These are phyloP conservation scores for Alternaria burnsii DNA, from an alignment of 2,329 filamentous ascomycete species.

Conservation along the genomic window DNA sequence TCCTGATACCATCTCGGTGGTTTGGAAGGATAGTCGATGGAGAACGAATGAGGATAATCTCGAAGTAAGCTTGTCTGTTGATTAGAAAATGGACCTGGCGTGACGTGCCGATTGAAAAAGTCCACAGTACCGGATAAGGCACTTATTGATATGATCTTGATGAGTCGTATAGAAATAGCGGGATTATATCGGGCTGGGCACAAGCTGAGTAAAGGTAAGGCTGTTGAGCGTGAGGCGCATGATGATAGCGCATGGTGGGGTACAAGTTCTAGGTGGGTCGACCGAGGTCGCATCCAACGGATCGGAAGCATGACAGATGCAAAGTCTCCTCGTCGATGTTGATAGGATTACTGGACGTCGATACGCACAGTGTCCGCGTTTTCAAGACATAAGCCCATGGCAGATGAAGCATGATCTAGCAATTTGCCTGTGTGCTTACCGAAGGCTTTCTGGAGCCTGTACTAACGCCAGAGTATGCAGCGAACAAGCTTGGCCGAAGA, in stretches of 20 bases:
- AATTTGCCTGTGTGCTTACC: not conserved
- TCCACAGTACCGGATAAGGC: not conserved
- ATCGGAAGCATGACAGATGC: not conserved
- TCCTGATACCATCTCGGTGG: slow-evolving; percentile 19
- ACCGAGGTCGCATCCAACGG: not conserved
- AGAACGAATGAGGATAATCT: not conserved
- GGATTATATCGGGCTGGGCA: not conserved
- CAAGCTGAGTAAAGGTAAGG: slow-evolving; percentile 8
- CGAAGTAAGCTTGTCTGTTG: not conserved
- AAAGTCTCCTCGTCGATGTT: not conserved
- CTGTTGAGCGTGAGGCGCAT: not conserved
- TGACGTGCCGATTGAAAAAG: not conserved
- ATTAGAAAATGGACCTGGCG: not conserved
- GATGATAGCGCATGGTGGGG: not conserved
- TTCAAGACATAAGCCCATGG: not conserved
- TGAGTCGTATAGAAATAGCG: not conserved
- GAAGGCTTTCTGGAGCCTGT: not conserved
- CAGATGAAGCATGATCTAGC: not conserved
- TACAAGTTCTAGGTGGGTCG: not conserved
- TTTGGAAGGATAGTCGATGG: not conserved
- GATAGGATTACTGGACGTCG: not conserved
- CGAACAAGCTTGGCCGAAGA: not conserved
- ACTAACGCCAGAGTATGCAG: not conserved
- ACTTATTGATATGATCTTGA: not conserved
- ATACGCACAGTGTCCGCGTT: not conserved